Evolutionary conservation across 176 grass and related monocot species (phyloP).

Genomic region (Guadua angustifolia): DNA sequence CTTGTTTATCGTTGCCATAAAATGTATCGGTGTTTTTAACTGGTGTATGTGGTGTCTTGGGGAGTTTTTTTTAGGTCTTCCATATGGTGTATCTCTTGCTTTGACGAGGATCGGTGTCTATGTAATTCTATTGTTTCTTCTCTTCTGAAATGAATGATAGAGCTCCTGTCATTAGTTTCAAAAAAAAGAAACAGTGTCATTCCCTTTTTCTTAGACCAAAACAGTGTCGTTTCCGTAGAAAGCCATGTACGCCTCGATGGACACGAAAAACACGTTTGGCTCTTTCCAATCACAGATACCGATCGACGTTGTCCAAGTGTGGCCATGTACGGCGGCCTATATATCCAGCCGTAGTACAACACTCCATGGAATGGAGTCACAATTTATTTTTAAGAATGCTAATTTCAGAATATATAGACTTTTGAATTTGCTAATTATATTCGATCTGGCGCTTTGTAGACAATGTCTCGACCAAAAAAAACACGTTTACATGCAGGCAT

Average conservation of each 20-base stretch:
- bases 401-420: background rate
- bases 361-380: background rate
- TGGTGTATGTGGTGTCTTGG: no score
- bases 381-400: background rate
- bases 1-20: no score
- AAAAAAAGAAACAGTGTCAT: background rate
- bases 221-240: background rate
- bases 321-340: background rate
- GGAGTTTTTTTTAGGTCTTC: no score
- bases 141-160: no score
- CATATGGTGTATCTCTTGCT: no score
- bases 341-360: background rate
- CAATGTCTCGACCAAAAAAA: background rate
- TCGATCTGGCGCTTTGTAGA: no score
- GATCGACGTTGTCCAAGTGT: background rate
- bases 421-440: background rate
- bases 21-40: no score
- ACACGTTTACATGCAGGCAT: background rate
- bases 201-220: background rate
- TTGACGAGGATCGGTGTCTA: no score
- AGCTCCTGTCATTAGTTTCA: no score
- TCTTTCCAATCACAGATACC: background rate
- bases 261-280: slow-evolving; percentile 21
- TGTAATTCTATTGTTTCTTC: no score
- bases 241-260: slow-evolving; percentile 22